phyloP scores from a whole-genome alignment of 225 moss, liverwort and hornwort species.

The Pseudisothecium myosuroides region DNA sequence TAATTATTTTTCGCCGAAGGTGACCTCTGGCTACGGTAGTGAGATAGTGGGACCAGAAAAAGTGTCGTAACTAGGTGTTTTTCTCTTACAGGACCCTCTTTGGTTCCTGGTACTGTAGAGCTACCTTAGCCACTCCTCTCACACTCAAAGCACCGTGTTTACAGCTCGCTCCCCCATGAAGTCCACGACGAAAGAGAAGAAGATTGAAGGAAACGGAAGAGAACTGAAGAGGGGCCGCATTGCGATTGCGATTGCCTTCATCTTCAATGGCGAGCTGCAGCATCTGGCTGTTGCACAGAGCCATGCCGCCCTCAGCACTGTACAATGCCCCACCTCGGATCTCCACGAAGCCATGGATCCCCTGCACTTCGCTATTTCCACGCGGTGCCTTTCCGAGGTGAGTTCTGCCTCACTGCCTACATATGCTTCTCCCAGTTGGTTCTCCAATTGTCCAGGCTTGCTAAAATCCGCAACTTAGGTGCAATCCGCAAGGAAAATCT shows the following conservation, averaged over 20 bases:
- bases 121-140: neutral
- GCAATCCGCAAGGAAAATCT: neutral
- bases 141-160: neutral
- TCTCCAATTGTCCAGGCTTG: neutral
- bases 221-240: neutral
- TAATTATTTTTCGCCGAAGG: no score
- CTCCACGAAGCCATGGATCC: neutral
- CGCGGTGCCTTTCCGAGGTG: neutral
- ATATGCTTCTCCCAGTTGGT: neutral
- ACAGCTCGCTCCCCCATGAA: neutral
- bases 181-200: neutral
- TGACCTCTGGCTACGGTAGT: no score
- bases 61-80: neutral
- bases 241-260: neutral
- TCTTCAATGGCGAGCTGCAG: neutral
- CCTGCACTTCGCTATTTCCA: neutral
- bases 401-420: neutral
- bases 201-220: neutral
- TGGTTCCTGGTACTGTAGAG: neutral
- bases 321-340: neutral
- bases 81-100: neutral
- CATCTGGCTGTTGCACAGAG: neutral
- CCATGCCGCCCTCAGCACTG: neutral
- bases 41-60: neutral
- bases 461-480: no score